Conservation (phyloP, 176 grass and related monocot genomes). For the Musa acuminata region DNA sequence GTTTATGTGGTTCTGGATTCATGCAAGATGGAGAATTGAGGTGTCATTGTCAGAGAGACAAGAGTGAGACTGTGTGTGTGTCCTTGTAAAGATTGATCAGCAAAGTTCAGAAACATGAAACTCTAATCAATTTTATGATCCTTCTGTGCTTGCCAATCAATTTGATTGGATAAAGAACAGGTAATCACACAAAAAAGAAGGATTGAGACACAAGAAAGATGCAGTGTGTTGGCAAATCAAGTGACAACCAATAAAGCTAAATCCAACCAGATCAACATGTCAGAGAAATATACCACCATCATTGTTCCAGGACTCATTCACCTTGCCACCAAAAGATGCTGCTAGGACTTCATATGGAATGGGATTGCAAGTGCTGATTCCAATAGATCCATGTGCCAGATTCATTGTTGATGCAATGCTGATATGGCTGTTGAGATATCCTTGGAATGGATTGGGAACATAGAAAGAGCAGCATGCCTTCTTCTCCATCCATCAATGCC, state of each 20-base stretch:
- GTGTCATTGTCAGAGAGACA: background rate
- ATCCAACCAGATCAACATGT: background rate
- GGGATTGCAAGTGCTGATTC: background rate
- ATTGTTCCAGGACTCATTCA: constrained; percentile 22
- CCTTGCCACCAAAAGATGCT: background rate
- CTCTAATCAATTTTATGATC: too few relatives aligned
- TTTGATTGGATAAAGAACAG: too few relatives aligned
- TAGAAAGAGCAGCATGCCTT: background rate
- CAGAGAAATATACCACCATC: constrained; percentile 26
- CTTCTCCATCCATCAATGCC: background rate
- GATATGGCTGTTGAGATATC: too few relatives aligned
- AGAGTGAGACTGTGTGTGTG: background rate
- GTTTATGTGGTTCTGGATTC: background rate
- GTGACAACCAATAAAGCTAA: too few relatives aligned
- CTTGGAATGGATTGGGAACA: background rate
- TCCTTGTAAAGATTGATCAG: background rate
- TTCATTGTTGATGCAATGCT: too few relatives aligned
- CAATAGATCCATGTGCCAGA: too few relatives aligned
- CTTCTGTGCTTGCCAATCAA: too few relatives aligned
- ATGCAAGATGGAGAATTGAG: background rate
- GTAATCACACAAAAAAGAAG: too few relatives aligned
- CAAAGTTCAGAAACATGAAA: too few relatives aligned
- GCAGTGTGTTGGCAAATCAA: too few relatives aligned
- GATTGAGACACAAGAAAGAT: too few relatives aligned
- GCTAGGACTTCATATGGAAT: background rate